These are phyloP conservation scores for Bertia moriformis DNA, from an alignment of 2,329 filamentous ascomycete genomes.

Conservation along the genomic window DNA sequence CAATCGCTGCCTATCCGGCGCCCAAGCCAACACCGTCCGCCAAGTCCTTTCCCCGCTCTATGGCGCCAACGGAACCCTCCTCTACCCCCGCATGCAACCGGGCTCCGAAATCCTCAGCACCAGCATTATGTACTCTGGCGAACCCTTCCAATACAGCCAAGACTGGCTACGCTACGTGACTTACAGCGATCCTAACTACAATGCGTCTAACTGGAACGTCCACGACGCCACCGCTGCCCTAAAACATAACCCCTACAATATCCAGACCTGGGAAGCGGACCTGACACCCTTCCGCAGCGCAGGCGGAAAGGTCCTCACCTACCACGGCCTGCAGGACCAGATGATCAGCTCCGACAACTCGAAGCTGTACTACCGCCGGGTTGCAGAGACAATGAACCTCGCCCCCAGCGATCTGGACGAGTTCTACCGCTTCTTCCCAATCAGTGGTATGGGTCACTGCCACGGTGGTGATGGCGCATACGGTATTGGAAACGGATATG, in stretches of 20 bases:
- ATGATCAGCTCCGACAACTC: conserved; percentile 27
- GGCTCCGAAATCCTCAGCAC: conserved; percentile 25
- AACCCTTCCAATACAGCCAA: conserved; percentile 22
- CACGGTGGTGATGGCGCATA: conserved; percentile 27
- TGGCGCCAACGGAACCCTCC: conserved; percentile 23
- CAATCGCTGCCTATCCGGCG: conserved; percentile 23
- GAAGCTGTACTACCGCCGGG: conserved; percentile 30
- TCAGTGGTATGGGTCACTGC: conserved; percentile 36
- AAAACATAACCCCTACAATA: conserved; percentile 8
- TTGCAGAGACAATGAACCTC: conserved; percentile 23
- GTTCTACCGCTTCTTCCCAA: conserved; percentile 34
- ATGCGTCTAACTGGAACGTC: conserved; percentile 18
- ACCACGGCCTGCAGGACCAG: conserved; percentile 25
- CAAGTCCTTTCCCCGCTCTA: conserved; percentile 24
- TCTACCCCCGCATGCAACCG: conserved; percentile 34
- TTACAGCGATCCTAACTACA: conserved; percentile 26
- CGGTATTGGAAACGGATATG: conserved; percentile 11
- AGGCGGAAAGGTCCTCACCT: conserved; percentile 29
- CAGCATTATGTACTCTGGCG: conserved; percentile 18
- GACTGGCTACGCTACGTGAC: conserved; percentile 33
- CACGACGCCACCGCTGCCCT: conserved; percentile 15
- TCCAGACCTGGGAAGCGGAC: conserved; percentile 16
- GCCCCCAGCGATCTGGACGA: conserved; percentile 16
- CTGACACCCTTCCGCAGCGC: conserved; percentile 16
- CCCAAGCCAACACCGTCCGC: conserved; percentile 25